These are phyloP conservation scores for Gorgonomyces haynaldii DNA, from an alignment of 192 early-diverging fungal species.

Conservation along the genomic window DNA sequence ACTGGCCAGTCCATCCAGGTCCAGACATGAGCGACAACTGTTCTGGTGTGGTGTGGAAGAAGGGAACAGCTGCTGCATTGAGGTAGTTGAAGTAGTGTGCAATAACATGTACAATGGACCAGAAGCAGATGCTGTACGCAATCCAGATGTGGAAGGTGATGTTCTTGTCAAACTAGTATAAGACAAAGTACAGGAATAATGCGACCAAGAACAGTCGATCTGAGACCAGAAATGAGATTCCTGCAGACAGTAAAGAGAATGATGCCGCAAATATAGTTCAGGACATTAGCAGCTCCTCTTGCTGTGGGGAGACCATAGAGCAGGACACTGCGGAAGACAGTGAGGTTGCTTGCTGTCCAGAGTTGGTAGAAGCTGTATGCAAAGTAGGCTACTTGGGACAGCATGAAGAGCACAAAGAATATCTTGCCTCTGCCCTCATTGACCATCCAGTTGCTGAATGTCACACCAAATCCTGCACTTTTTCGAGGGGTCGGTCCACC, in stretches of 20 bases:
- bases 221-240: conserved; percentile 63
- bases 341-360: conserved; percentile 22
- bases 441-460: conserved; percentile 39
- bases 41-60: conserved; percentile 15
- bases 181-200: conserved; percentile 40
- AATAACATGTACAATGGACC: conserved; percentile 56
- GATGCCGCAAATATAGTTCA: conserved; percentile 70
- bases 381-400: conserved; percentile 34
- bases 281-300: conserved; percentile 41
- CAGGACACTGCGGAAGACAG: conserved; percentile 30
- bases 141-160: conserved; percentile 71
- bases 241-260: conserved; percentile 74
- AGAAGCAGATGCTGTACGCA: conserved; percentile 66
- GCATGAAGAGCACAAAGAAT: conserved; percentile 25
- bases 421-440: conserved; percentile 36
- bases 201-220: conserved; percentile 61
- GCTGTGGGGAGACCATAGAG: conserved; percentile 36
- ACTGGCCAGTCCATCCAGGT: conserved; percentile 69
- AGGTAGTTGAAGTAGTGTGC: conserved; percentile 75
- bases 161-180: conserved; percentile 57
- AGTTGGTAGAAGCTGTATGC: conserved; percentile 23
- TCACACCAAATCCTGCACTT: conserved; percentile 22
- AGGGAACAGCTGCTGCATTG: conserved; percentile 33
- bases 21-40: conserved; percentile 50
- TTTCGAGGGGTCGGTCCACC: too few relatives aligned